These are phyloP conservation scores for Tolypocladium nubicola DNA, from an alignment of 2,329 filamentous ascomycete genomes.

Conservation along the genomic window DNA sequence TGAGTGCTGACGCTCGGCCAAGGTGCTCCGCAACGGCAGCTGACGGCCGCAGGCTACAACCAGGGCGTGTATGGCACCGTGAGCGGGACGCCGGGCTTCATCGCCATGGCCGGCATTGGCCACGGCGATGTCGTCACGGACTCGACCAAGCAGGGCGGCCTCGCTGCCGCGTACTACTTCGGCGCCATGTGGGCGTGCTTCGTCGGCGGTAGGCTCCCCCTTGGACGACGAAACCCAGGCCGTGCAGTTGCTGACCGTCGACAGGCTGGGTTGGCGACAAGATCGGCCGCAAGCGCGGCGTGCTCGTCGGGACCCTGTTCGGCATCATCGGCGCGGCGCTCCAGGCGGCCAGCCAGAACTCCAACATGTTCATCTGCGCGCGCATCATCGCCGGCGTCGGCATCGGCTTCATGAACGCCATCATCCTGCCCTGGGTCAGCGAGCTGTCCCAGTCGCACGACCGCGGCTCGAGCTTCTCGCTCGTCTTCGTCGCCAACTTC, in stretches of 20 bases:
- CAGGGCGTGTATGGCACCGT: conserved; percentile 44
- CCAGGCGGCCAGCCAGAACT: conserved; percentile 31
- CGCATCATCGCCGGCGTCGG: conserved; percentile 40
- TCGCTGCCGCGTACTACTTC: conserved; percentile 42
- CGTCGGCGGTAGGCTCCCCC: conserved; percentile 21
- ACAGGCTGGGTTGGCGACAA: conserved; percentile 35
- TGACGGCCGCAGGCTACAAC: conserved; percentile 31
- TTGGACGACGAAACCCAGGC: background rate
- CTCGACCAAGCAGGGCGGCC: conserved; percentile 37
- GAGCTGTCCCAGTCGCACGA: conserved; percentile 35
- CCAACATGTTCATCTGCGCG: conserved; percentile 36
- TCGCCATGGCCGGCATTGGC: conserved; percentile 33
- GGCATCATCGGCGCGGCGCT: conserved; percentile 37
- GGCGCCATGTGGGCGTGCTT: conserved; percentile 40
- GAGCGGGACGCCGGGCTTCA: conserved; percentile 29
- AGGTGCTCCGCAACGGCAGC: background rate
- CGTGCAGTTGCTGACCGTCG: background rate
- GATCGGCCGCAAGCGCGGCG: conserved; percentile 35
- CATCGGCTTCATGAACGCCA: conserved; percentile 38
- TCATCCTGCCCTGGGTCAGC: conserved; percentile 36
- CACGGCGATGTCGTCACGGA: conserved; percentile 34
- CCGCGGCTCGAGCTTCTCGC: conserved; percentile 33
- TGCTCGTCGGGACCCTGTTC: conserved; percentile 35
- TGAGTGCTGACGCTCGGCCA: background rate
- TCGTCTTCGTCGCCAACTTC: conserved; percentile 42